These are phyloP conservation scores for Citrus inodora DNA, from an alignment of 345 rosid species.

Conservation along the genomic window DNA sequence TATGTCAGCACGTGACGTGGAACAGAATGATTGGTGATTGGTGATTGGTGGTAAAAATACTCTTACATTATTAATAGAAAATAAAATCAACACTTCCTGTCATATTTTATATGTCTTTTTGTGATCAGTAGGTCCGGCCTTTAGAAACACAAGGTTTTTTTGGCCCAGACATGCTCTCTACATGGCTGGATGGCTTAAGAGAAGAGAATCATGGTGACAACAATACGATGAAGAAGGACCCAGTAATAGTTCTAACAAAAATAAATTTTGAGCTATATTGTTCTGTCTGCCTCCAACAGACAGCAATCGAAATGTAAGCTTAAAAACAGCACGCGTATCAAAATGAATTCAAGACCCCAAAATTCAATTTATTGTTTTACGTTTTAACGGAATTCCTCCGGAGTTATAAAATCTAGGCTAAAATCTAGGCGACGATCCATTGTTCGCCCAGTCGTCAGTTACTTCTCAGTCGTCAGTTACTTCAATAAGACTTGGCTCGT, in stretches of 20 bases:
- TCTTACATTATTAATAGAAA: no score
- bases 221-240: no score
- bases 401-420: not conserved
- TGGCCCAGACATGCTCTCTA: not conserved
- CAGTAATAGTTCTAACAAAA: not conserved
- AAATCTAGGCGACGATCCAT: not conserved
- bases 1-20: no score
- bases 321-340: not conserved
- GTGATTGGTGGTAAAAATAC: no score
- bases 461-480: conserved; percentile 63
- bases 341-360: not conserved
- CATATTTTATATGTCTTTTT: no score
- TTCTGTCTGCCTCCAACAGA: not conserved
- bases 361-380: conserved; percentile 4
- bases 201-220: not conserved
- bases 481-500: conserved; percentile 83
- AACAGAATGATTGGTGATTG: no score
- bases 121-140: no score
- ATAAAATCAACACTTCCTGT: no score
- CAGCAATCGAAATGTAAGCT: not conserved
- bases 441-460: conserved; percentile 29
- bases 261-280: not conserved
- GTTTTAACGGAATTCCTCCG: not conserved
- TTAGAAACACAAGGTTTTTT: no score
- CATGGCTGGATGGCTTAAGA: not conserved